Conservation (phyloP, 2,329 filamentous ascomycete genomes). For the Colletotrichum orchidophilum region DNA sequence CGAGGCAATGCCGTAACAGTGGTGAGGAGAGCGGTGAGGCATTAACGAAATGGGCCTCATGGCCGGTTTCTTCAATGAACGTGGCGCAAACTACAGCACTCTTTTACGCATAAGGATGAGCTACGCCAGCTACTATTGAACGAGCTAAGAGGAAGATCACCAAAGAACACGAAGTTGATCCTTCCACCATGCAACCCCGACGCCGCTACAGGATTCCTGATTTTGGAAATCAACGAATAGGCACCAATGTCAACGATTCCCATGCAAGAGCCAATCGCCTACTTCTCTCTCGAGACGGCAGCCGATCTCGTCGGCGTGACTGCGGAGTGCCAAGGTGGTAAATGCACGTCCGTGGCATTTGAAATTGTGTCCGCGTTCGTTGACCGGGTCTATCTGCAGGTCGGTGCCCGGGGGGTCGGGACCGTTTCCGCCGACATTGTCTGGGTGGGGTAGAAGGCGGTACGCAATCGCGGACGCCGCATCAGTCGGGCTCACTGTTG, state of each 20-base stretch:
- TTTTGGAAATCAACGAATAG: constrained; percentile 37
- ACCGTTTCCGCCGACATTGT: constrained; percentile 52
- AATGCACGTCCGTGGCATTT: constrained; percentile 54
- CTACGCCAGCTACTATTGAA: constrained; percentile 49
- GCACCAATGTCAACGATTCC: constrained; percentile 49
- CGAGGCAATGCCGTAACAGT: neutral
- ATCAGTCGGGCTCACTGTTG: constrained; percentile 46
- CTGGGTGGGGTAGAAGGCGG: constrained; percentile 58
- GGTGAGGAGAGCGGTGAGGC: too few relatives aligned
- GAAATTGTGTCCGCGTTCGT: constrained; percentile 57
- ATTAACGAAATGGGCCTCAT: neutral
- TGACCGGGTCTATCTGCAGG: constrained; percentile 47
- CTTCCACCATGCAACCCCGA: constrained; percentile 50
- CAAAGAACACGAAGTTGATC: constrained; percentile 48
- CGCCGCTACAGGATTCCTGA: constrained; percentile 54
- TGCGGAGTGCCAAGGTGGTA: constrained; percentile 51
- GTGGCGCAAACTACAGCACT: constrained; percentile 57
- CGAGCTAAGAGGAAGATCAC: constrained; percentile 50
- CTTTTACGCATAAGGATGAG: constrained; percentile 47
- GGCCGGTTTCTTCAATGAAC: constrained; percentile 39
- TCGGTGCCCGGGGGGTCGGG: constrained; percentile 53
- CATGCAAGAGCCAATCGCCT: constrained; percentile 52
- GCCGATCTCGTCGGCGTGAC: constrained; percentile 50
- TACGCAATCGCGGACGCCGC: constrained; percentile 52
- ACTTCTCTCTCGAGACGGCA: constrained; percentile 48